Evolutionary conservation across 2,329 filamentous ascomycete genomes (phyloP).

Genomic region (Penicillium paneum): DNA sequence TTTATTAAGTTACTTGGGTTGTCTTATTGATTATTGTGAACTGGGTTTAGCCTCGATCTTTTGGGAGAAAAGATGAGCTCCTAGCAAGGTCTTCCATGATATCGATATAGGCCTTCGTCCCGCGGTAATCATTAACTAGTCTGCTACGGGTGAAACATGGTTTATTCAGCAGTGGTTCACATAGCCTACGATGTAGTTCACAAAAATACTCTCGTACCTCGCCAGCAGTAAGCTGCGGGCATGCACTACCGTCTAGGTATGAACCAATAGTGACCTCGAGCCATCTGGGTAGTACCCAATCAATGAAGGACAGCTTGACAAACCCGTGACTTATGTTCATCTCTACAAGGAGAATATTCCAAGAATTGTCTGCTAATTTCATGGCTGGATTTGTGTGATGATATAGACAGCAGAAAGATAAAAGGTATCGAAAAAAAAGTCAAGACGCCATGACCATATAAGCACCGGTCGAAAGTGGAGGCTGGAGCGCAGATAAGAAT

Average conservation of each 20-base stretch:
- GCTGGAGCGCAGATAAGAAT: constrained; percentile 11
- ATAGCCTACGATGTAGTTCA: background rate
- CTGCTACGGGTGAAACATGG: background rate
- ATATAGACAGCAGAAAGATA: constrained; percentile 15
- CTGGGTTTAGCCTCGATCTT: background rate
- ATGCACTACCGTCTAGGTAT: background rate
- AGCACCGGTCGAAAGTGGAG: constrained; percentile 12
- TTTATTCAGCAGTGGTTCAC: background rate
- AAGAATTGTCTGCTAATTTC: background rate
- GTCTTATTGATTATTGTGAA: background rate
- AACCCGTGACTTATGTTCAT: background rate
- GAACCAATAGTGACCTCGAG: too few relatives aligned
- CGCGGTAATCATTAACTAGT: background rate
- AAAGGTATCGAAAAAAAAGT: constrained; percentile 19
- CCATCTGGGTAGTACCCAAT: background rate
- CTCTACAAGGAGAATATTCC: background rate
- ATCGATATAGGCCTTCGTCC: background rate
- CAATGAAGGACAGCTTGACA: background rate
- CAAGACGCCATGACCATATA: constrained; percentile 19
- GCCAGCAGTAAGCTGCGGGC: background rate
- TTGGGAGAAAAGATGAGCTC: background rate
- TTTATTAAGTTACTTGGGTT: background rate
- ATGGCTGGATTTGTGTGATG: constrained; percentile 9
- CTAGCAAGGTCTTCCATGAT: background rate
- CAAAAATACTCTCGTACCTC: background rate